Conservation (phyloP, 345 rosid genomes). For the Melastoma malabathricum region DNA sequence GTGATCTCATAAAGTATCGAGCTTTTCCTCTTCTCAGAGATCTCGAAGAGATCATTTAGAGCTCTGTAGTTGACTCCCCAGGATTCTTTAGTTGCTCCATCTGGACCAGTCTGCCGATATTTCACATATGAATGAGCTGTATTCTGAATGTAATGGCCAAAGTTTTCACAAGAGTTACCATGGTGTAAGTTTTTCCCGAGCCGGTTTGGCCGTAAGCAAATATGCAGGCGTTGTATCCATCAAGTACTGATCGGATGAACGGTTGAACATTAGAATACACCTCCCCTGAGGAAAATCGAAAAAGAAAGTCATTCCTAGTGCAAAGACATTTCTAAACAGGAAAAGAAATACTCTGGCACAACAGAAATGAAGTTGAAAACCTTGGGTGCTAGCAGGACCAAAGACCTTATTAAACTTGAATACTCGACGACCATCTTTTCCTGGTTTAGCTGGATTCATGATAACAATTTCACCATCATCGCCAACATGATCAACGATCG, state of each 20-base stretch:
- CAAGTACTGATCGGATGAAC: conserved; percentile 58
- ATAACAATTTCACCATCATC: conserved; percentile 66
- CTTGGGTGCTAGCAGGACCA: conserved; percentile 68
- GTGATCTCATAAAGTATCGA: conserved; percentile 43
- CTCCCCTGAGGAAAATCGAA: conserved; percentile 38
- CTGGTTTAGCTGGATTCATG: conserved; percentile 58
- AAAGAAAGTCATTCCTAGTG: conserved; percentile 5
- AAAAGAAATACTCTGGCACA: not conserved
- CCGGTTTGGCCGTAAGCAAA: conserved; percentile 99
- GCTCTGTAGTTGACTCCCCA: conserved; percentile 92
- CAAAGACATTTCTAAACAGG: not conserved
- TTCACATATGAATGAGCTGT: not conserved
- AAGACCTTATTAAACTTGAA: conserved; percentile 73
- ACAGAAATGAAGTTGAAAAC: conserved; percentile 16
- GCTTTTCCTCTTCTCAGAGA: conserved; percentile 45
- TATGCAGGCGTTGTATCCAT: conserved; percentile 84
- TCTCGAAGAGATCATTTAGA: conserved; percentile 58
- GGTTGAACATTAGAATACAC: conserved; percentile 70
- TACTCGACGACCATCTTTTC: conserved; percentile 55
- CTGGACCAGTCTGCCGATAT: conserved; percentile 58
- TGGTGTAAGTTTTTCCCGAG: conserved; percentile 88
- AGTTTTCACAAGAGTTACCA: conserved; percentile 29
- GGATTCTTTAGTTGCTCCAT: conserved; percentile 41
- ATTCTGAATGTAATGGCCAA: not conserved
- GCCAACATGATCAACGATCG: conserved; percentile 51